Percentiles rank a stretch among this genome's conserved stretches.
These are phyloP conservation scores for Chlorella vulgaris DNA, from an alignment of 139 green algal genomes.

Conservation along the genomic window DNA sequence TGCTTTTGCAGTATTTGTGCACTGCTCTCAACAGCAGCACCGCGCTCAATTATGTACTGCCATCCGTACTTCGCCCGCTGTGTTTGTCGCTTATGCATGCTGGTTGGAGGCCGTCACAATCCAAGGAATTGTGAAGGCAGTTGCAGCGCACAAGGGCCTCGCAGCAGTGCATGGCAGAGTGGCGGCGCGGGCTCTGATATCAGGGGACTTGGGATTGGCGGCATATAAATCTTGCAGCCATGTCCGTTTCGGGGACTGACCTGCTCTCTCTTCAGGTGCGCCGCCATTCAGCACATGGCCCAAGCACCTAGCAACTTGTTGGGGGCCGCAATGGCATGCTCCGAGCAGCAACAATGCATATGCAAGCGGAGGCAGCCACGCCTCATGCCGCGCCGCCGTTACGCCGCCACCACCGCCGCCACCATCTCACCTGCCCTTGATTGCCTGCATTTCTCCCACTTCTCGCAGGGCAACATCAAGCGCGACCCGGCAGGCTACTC, in stretches of 20 bases:
- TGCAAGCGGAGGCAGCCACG: neutral
- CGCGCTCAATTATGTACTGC: too few species aligned
- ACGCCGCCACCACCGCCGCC: too few species aligned
- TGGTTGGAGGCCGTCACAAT: neutral
- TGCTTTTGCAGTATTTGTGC: neutral
- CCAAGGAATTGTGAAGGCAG: too few species aligned
- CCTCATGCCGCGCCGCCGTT: neutral
- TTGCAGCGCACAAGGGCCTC: neutral
- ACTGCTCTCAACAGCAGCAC: neutral
- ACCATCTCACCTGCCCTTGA: too few species aligned
- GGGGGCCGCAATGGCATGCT: too few species aligned
- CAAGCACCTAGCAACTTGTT: too few species aligned
- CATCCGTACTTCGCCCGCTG: too few species aligned
- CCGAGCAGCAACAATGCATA: too few species aligned
- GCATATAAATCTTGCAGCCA: too few species aligned
- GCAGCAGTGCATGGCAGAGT: neutral
- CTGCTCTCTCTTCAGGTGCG: slow-evolving; percentile 33
- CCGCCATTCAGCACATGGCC: too few species aligned
- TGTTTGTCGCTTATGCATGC: neutral
- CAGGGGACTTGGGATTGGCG: too few species aligned
- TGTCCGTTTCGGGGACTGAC: slow-evolving; percentile 28
- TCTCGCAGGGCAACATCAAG: slow-evolving; percentile 85
- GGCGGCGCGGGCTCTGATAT: neutral
- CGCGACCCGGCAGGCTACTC: slow-evolving; percentile 89
- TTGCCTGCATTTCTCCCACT: too few species aligned